Base-by-base conservation (phyloP, 176 grass and related monocot genomes). In the Aegilops speltoides region DNA sequence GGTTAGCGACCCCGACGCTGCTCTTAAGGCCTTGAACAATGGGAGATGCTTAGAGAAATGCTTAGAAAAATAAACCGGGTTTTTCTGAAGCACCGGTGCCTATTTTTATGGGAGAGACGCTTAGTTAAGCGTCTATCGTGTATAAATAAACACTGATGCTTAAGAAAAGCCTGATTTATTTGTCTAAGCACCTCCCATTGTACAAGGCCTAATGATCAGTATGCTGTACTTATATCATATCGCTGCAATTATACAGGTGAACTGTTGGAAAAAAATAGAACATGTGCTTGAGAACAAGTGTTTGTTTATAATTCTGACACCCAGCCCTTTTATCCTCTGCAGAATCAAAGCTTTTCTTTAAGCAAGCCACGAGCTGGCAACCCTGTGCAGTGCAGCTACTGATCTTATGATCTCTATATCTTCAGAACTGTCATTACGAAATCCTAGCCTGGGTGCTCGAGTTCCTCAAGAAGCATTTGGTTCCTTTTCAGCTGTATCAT, bases 281-380 rank as follows among this genome's bases (percentile, higher is more conserved):
- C 41, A 82, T 37, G 80, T 68, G 68, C 13, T 68, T 74, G 4
- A n/a, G 34, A 73, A 86, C 25, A 83, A 48, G 37, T 65, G 22
- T 74, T 17, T 11, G 25, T 9, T 69, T 13, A 60, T 22, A 83
- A 70, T 88, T 89, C 81, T 90, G 68, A 82, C 64, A 71, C 76
- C 16, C 37, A 38, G 11, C 23, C 54, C 60, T 23, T 60, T 79
- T 91, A 32, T 45, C 77, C 60, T 94, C 3, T 74, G 79, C 83
- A 98, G 96, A 96, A 81, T 98, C 96, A 25, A 98, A 96, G 79
- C 84, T 98, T 52, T 98, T 98, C 73, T 98, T 96, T 79, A 98
- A 98, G 88, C 90, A 94, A 62, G 78, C 83, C 76, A 96, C 87
- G 56, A 94, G 80, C 75, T 98, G 97, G 97, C 90, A 24, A 57